Conservation (phyloP, 805 yeast species). For the Limtongia smithiae region DNA sequence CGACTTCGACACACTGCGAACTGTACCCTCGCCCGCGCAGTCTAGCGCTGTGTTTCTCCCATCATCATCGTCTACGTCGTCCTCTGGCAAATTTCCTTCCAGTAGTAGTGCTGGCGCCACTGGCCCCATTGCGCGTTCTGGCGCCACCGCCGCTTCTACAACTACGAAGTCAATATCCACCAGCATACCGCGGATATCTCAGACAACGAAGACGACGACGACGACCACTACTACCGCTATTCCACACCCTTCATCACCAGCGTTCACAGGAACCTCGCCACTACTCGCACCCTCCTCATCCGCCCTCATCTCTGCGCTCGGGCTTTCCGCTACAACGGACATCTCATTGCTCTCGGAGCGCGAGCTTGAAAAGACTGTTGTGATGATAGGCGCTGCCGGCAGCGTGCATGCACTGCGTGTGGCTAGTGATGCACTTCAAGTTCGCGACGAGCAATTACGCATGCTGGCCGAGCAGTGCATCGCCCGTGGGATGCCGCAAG, state of each 20-base stretch:
- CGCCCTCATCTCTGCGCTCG: not conserved
- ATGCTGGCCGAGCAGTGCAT: not conserved
- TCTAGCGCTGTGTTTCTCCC: too few species aligned
- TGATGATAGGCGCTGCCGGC: not conserved
- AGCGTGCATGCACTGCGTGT: not conserved
- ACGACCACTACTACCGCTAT: not conserved
- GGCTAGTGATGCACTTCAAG: not conserved
- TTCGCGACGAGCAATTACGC: slow-evolving; percentile 3
- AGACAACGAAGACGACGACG: not conserved
- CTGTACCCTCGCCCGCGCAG: not conserved
- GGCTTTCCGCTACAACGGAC: not conserved
- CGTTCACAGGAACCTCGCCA: not conserved
- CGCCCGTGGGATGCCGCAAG: not conserved
- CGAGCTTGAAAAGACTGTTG: not conserved
- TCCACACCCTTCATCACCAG: too few species aligned
- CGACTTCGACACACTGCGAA: slow-evolving; percentile 8
- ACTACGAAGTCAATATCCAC: not conserved
- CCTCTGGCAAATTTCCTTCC: not conserved
- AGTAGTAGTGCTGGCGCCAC: not conserved
- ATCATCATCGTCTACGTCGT: not conserved
- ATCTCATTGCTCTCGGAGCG: not conserved
- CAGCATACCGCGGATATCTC: not conserved
- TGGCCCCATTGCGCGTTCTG: not conserved
- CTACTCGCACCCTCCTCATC: not conserved
- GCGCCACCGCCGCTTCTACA: not conserved